A percentile compares a stretch with the other conserved stretches of the same genome.
phyloP scores from a whole-genome alignment of 169 alveolate genomes.

The Plasmodium inui region DNA sequence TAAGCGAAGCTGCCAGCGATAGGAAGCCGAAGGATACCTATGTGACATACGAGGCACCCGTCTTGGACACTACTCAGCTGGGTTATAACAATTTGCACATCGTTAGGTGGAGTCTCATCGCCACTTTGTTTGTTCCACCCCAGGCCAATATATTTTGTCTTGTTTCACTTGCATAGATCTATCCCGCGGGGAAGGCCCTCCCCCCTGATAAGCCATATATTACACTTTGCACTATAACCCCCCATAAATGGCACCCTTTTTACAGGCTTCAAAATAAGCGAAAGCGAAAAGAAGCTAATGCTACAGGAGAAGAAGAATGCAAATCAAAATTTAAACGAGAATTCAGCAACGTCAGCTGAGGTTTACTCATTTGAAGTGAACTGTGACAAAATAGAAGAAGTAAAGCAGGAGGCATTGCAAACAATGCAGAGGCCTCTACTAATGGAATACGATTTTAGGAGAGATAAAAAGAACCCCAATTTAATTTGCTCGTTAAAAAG shows the following conservation, averaged over 20 bases:
- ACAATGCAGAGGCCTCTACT: slow-evolving; percentile 94
- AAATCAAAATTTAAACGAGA: slow-evolving; percentile 27
- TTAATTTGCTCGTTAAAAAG: slow-evolving; percentile 92
- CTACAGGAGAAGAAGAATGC: slow-evolving; percentile 38
- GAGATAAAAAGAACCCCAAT: slow-evolving; percentile 90
- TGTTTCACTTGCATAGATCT: neutral
- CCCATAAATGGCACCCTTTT: slow-evolving; percentile 6
- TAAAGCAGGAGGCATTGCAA: slow-evolving; percentile 91
- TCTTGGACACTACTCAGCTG: slow-evolving; percentile 80
- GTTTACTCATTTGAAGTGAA: slow-evolving; percentile 92
- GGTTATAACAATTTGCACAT: slow-evolving; percentile 47
- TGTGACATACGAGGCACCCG: slow-evolving; percentile 76
- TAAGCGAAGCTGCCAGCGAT: slow-evolving; percentile 15
- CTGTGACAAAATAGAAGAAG: slow-evolving; percentile 89
- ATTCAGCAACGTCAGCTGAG: slow-evolving; percentile 36
- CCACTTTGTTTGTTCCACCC: neutral
- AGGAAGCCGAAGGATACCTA: slow-evolving; percentile 63
- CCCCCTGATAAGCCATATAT: neutral
- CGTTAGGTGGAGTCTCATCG: neutral
- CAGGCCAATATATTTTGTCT: neutral
- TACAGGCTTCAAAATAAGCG: slow-evolving; percentile 76
- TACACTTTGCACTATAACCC: neutral
- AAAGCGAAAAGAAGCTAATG: slow-evolving; percentile 60
- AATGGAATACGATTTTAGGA: slow-evolving; percentile 97
- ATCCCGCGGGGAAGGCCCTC: neutral